A percentile compares a stretch with the other conserved stretches of the same genome.
Evolutionary conservation across 768 basidiomycete genomes (phyloP).

Genomic region (Termitomyces heimii): DNA sequence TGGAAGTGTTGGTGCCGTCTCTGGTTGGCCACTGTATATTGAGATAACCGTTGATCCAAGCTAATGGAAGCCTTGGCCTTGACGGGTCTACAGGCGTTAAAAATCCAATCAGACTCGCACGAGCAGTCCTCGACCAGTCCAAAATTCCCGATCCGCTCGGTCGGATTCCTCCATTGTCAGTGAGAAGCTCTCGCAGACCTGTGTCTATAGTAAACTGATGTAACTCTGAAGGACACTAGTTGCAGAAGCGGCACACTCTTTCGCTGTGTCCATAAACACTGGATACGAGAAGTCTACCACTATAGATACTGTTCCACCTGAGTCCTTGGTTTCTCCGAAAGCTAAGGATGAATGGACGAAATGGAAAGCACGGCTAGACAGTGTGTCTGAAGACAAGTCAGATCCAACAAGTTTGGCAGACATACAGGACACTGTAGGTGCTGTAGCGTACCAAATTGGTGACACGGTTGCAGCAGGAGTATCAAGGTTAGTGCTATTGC

Average conservation of each 20-base stretch:
- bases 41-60: not conserved
- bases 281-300: not conserved
- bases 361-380: slow-evolving; percentile 49
- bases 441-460: slow-evolving; percentile 47
- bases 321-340: slow-evolving; percentile 42
- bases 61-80: not conserved
- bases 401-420: slow-evolving; percentile 17
- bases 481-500: slow-evolving; percentile 48
- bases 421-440: slow-evolving; percentile 80
- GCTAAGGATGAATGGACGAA: slow-evolving; percentile 50
- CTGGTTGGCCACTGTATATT: slow-evolving; percentile 30
- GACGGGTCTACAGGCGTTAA: slow-evolving; percentile 41
- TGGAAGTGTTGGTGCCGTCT: slow-evolving; percentile 69
- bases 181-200: not conserved
- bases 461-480: slow-evolving; percentile 63
- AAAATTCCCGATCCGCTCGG: slow-evolving; percentile 44
- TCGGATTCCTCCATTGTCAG: slow-evolving; percentile 67
- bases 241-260: slow-evolving; percentile 50
- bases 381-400: not conserved
- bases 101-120: slow-evolving; percentile 65
- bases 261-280: slow-evolving; percentile 31
- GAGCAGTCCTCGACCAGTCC: slow-evolving; percentile 48
- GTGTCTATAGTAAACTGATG: not conserved
- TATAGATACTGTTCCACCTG: slow-evolving; percentile 30
- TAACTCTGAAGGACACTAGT: slow-evolving; percentile 46